phyloP scores from a whole-genome alignment of 139 green algal species.

The Picochlorum sp. region DNA sequence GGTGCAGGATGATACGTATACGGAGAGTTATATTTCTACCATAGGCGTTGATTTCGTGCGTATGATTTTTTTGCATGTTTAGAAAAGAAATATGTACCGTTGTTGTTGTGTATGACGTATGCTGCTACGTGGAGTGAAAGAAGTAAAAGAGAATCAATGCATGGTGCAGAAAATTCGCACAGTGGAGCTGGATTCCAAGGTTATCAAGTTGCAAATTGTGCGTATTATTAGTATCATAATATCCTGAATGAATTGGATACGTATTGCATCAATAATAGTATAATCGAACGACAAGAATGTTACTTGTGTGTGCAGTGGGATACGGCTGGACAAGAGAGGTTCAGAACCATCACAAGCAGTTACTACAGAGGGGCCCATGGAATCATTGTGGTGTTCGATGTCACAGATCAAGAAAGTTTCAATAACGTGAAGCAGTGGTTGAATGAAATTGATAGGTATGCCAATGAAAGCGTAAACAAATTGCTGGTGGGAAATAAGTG shows the following conservation, averaged over 20 bases:
- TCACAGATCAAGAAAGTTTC: slow-evolving; percentile 97
- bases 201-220: slow-evolving; percentile 99
- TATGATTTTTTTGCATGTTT: too few relatives aligned
- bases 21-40: slow-evolving; percentile 99
- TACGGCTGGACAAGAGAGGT: slow-evolving; percentile 96
- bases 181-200: slow-evolving; percentile 97
- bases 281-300: too few relatives aligned
- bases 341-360: slow-evolving; percentile 95
- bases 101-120: too few relatives aligned
- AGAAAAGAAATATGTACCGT: too few relatives aligned
- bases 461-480: slow-evolving; percentile 99
- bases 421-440: slow-evolving; percentile 99
- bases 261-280: neutral
- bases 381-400: slow-evolving; percentile 99
- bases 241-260: neutral
- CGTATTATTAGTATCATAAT: too few relatives aligned
- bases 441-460: slow-evolving; percentile 99
- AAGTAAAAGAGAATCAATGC: too few relatives aligned
- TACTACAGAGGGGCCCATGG: slow-evolving; percentile 98
- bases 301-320: slow-evolving; percentile 93
- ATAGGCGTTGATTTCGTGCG: slow-evolving; percentile 99
- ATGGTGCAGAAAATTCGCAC: slow-evolving; percentile 99
- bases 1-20: slow-evolving; percentile 96
- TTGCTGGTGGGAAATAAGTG: slow-evolving; percentile 98
- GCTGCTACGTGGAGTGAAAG: too few relatives aligned